A percentile compares a stretch with the other conserved stretches of the same genome.
Conservation (phyloP, 352 stramenopile species). For the Globisporangium megalacanthum region DNA sequence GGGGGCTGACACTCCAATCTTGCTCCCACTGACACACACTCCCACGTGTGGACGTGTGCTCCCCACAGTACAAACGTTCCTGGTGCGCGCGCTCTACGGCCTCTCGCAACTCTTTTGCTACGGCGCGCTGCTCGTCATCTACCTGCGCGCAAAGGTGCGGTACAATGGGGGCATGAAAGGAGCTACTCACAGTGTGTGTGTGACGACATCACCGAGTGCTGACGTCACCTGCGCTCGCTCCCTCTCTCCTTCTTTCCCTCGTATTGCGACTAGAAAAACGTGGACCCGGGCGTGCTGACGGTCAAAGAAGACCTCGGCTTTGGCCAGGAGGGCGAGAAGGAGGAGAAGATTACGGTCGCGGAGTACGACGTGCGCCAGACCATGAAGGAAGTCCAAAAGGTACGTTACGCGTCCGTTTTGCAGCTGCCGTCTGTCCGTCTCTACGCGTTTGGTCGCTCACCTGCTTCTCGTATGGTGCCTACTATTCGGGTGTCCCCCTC, state of each 20-base stretch:
- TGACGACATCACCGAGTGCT: too few species aligned
- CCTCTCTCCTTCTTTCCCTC: neutral
- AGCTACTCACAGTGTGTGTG: neutral
- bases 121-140: constrained; percentile 46
- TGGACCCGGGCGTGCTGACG: constrained; percentile 55
- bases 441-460: neutral
- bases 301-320: constrained; percentile 81
- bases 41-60: neutral
- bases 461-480: too few species aligned
- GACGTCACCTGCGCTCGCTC: neutral
- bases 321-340: constrained; percentile 59
- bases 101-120: constrained; percentile 72
- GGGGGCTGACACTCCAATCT: neutral
- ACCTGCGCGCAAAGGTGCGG: constrained; percentile 48
- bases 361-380: constrained; percentile 75
- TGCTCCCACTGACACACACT: neutral
- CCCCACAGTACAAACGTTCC: constrained; percentile 47
- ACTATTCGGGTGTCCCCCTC: too few species aligned
- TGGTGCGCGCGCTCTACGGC: constrained; percentile 49
- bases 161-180: too few species aligned
- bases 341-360: constrained; percentile 80
- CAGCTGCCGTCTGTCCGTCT: neutral
- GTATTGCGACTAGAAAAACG: constrained; percentile 48
- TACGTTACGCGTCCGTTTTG: constrained; percentile 16
- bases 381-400: constrained; percentile 67